Conservation (phyloP, 2,329 filamentous ascomycete genomes). For the Thielaviopsis euricoi region DNA sequence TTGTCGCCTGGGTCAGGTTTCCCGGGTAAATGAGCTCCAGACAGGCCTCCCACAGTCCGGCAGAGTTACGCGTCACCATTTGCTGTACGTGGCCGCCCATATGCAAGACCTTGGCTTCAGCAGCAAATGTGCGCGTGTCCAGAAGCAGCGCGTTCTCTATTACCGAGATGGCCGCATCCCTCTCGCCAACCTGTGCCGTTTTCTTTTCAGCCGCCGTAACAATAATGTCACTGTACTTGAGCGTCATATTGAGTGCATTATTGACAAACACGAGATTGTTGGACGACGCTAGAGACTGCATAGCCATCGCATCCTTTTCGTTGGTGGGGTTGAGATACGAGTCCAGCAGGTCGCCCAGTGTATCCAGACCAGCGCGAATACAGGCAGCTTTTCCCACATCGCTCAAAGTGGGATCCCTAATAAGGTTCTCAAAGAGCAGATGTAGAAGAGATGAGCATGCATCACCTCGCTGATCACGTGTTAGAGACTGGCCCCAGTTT, state of each 20-base stretch:
- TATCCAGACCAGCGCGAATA: slow-evolving; percentile 46
- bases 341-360: slow-evolving; percentile 38
- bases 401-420: slow-evolving; percentile 35
- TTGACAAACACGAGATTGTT: slow-evolving; percentile 47
- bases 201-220: slow-evolving; percentile 32
- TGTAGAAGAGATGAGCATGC: slow-evolving; percentile 65
- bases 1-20: slow-evolving; percentile 55
- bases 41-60: slow-evolving; percentile 64
- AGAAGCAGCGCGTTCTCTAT: slow-evolving; percentile 38
- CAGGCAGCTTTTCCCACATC: slow-evolving; percentile 43
- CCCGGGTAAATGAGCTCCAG: slow-evolving; percentile 49
- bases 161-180: slow-evolving; percentile 21
- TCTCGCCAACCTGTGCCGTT: slow-evolving; percentile 16
- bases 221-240: slow-evolving; percentile 46
- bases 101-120: slow-evolving; percentile 40
- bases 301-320: slow-evolving; percentile 9
- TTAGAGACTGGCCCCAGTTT: slow-evolving; percentile 62
- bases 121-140: slow-evolving; percentile 26
- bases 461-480: slow-evolving; percentile 57
- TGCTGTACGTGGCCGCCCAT: slow-evolving; percentile 45
- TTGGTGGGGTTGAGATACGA: slow-evolving; percentile 32
- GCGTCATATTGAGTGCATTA: slow-evolving; percentile 47
- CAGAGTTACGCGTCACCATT: slow-evolving; percentile 52
- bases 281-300: slow-evolving; percentile 25
- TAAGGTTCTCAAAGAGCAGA: slow-evolving; percentile 53